Evolutionary conservation across 352 stramenopile species (phyloP).

Genomic region (Thraustotheca clavata): DNA sequence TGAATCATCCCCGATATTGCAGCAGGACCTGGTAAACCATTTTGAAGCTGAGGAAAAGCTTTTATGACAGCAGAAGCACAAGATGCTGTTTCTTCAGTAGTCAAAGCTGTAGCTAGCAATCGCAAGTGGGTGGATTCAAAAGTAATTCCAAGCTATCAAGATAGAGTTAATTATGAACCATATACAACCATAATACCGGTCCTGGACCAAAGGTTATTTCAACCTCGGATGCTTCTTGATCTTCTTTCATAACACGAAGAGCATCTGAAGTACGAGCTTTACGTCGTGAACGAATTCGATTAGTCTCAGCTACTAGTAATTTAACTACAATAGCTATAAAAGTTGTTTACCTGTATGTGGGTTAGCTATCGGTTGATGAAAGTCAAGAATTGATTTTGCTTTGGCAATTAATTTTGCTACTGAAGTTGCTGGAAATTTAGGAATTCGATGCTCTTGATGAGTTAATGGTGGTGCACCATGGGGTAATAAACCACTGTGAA

Average conservation of each 20-base stretch:
- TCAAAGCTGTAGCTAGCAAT: conserved; percentile 45
- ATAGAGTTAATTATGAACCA: not conserved
- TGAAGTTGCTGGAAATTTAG: conserved; percentile 1
- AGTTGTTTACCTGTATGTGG: conserved; percentile 4
- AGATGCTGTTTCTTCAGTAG: conserved; percentile 27
- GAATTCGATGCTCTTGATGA: conserved; percentile 21
- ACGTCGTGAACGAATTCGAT: conserved; percentile 2
- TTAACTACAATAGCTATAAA: not conserved
- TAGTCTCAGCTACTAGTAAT: not conserved
- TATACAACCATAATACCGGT: conserved; percentile 33
- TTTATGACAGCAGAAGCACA: conserved; percentile 62
- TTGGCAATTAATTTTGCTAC: not conserved
- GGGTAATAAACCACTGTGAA: conserved; percentile 39
- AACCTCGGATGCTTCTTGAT: conserved; percentile 29
- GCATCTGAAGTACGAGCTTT: conserved; percentile 18
- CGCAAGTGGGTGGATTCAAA: conserved; percentile 67
- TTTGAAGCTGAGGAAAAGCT: conserved; percentile 42
- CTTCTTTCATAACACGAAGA: conserved; percentile 22
- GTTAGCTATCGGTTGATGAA: conserved; percentile 2
- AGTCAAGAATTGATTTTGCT: conserved; percentile 8
- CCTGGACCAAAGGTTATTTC: conserved; percentile 61
- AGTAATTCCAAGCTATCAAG: conserved; percentile 58
- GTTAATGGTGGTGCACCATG: conserved; percentile 46
- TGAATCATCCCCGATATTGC: conserved; percentile 45
- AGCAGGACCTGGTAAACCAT: conserved; percentile 48